Conservation (phyloP, 2,329 filamentous ascomycete genomes). For the Colletotrichum phormii region DNA sequence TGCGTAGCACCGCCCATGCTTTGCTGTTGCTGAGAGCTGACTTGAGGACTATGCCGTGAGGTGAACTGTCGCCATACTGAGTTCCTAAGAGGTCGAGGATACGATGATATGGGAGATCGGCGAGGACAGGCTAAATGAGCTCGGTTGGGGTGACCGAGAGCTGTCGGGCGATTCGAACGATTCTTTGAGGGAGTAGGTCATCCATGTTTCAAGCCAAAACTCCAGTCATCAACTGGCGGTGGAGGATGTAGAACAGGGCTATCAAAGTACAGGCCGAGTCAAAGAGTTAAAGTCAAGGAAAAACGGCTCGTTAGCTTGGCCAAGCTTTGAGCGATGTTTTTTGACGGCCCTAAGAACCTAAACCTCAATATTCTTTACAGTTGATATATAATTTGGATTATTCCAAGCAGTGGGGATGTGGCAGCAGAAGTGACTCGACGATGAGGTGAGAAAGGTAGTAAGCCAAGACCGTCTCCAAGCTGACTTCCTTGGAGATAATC, state of each 20-base stretch:
- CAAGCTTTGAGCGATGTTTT: too few species aligned
- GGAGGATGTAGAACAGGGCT: neutral
- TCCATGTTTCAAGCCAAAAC: neutral
- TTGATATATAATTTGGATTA: neutral
- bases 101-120: conserved; percentile 2
- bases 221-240: neutral
- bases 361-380: neutral
- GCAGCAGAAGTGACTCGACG: neutral
- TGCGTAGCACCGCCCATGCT: neutral
- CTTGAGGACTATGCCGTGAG: neutral
- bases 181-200: neutral
- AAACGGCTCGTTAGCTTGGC: too few species aligned
- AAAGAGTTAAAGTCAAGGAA: neutral
- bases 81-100: conserved; percentile 1
- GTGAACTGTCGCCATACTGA: neutral
- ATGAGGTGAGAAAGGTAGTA: neutral
- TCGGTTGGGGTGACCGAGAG: neutral
- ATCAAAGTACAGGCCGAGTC: neutral
- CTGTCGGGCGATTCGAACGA: neutral
- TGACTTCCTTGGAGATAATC: neutral
- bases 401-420: neutral
- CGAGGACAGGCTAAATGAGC: conserved; percentile 1
- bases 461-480: neutral
- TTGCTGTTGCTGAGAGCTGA: neutral
- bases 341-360: too few species aligned